These are phyloP conservation scores for Candida odintsovae DNA, from an alignment of 805 yeast genomes.

Conservation along the genomic window DNA sequence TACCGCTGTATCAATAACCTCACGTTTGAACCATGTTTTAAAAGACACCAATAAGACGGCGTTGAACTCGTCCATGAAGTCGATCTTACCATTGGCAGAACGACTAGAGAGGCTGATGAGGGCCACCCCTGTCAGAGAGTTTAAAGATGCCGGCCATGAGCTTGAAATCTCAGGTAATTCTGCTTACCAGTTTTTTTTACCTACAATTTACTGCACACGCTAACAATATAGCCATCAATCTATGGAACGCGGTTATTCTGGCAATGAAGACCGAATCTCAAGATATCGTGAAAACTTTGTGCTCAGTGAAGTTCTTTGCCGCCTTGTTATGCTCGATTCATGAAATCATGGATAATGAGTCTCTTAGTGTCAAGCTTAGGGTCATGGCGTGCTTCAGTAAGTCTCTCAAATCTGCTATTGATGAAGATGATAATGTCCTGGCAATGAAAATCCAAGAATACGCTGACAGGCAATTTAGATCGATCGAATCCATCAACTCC, in stretches of 20 bases:
- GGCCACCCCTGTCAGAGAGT: slow-evolving; percentile 15
- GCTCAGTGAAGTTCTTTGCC: slow-evolving; percentile 23
- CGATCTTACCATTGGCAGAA: slow-evolving; percentile 27
- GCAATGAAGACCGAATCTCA: slow-evolving; percentile 19
- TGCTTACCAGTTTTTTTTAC: neutral
- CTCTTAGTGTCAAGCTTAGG: slow-evolving; percentile 23
- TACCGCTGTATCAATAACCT: slow-evolving; percentile 11
- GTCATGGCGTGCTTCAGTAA: slow-evolving; percentile 27
- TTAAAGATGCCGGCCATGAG: slow-evolving; percentile 15
- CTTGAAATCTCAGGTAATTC: slow-evolving; percentile 22
- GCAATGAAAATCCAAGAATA: slow-evolving; percentile 25
- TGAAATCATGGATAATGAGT: slow-evolving; percentile 20
- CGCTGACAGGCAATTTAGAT: slow-evolving; percentile 21
- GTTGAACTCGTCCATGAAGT: slow-evolving; percentile 14
- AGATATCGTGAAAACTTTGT: slow-evolving; percentile 6
- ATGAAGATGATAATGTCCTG: slow-evolving; percentile 15
- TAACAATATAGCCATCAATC: slow-evolving; percentile 21
- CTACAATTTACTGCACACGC: neutral
- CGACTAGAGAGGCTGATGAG: slow-evolving; percentile 26
- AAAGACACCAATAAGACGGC: slow-evolving; percentile 14
- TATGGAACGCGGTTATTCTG: slow-evolving; percentile 33
- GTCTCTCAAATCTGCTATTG: slow-evolving; percentile 24
- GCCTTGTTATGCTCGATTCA: slow-evolving; percentile 27
- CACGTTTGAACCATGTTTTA: slow-evolving; percentile 7
- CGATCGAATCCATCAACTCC: slow-evolving; percentile 16